Percentiles rank a stretch among this genome's conserved stretches.
Evolutionary conservation across 306 rosid species (phyloP).

Genomic region (Corylus avellana): DNA sequence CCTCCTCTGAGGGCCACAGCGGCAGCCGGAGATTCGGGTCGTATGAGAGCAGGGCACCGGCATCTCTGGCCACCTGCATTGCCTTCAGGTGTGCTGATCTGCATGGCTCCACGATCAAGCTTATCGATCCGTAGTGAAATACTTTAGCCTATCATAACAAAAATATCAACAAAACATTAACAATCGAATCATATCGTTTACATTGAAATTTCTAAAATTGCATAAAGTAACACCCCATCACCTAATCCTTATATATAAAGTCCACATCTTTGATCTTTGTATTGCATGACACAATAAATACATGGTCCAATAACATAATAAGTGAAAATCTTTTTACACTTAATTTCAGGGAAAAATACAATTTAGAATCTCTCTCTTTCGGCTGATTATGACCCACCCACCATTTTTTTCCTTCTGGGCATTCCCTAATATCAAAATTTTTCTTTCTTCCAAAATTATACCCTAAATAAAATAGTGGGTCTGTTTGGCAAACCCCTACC

Average conservation of each 20-base stretch:
- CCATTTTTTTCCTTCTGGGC: neutral
- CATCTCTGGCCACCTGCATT: slow-evolving; percentile 82
- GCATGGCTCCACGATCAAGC: slow-evolving; percentile 98
- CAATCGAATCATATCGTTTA: too few species aligned
- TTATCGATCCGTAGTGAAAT: slow-evolving; percentile 90
- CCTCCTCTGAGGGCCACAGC: slow-evolving; percentile 73
- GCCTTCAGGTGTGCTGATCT: slow-evolving; percentile 94
- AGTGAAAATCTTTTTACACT: neutral
- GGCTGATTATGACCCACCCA: neutral
- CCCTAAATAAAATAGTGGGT: neutral
- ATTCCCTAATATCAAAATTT: neutral
- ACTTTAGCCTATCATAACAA: slow-evolving; percentile 60
- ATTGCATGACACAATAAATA: too few species aligned
- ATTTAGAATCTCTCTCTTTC: neutral
- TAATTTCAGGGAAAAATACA: neutral
- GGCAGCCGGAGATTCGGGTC: slow-evolving; percentile 86
- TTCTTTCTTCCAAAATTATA: neutral
- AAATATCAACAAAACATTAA: too few species aligned
- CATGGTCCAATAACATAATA: too few species aligned
- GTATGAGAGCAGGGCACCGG: slow-evolving; percentile 83
- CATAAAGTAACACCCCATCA: too few species aligned
- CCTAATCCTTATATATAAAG: too few species aligned
- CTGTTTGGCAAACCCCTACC: too few species aligned
- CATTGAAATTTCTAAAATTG: too few species aligned
- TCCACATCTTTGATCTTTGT: too few species aligned